Evolutionary conservation across 140 eudicot genomes (phyloP), one percentile per base, ranked within the genome.

Genomic region (Anethum foeniculum): DNA sequence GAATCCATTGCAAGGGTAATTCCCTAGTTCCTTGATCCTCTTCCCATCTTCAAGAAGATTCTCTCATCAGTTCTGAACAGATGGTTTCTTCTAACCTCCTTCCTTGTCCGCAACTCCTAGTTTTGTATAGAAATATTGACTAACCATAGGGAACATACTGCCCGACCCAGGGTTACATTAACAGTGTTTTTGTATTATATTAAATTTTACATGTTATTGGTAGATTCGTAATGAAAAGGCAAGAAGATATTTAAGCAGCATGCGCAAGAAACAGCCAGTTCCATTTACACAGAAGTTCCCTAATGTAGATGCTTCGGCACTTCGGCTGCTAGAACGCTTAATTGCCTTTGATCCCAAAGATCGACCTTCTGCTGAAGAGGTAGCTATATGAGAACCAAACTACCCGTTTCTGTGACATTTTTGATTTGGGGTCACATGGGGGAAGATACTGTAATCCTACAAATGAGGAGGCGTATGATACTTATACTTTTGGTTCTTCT

Each of bases 141-240:
- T 23, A 39, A 39, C 23, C 30, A 11, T 43, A 60, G 67, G 69
- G 69, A 30, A 25, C 69, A 62, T 10, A 62, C 36, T 62, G 69
- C 69, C 36, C 16, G 14, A 46, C 15, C 69, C 4, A 1, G 30
- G 34, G 34, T 62, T 62, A 25, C 34, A 9, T 21, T 41, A 56
- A n/a, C 30, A 71, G 12, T 71, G 44, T 32, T 68, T 68, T 3
- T 32, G 44, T 6, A 28, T 68, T 15, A 27, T 67, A 32, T 6
- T 78, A 32, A 46, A 2, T 64, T 11, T 16, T 79, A 27, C n/a
- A 7, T 83, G 36, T n/a, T 73, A 77, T 76, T 85, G 77, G 80
- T 91, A 94, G 98, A 94, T 94, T 81, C 93, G 98, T 32, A 94
- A 94, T 82, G 98, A 94, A 83, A 94, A 94, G 87, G 98, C 98